phyloP scores from a whole-genome alignment of 176 grass and related monocot species.

The Triticum monococcum region DNA sequence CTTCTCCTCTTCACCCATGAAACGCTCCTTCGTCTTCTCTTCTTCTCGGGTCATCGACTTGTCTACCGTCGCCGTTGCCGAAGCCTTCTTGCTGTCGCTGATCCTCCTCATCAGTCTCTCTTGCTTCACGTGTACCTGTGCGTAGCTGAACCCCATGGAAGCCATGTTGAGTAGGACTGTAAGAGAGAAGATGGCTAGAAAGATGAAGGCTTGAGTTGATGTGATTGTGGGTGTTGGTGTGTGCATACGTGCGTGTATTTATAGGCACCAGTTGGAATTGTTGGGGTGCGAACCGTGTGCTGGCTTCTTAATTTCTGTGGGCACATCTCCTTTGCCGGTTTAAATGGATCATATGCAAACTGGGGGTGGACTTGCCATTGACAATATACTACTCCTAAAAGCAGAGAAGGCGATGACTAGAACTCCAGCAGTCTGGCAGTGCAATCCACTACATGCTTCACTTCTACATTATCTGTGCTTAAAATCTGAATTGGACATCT shows the following conservation, averaged over 20 bases:
- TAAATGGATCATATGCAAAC: no score
- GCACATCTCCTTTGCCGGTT: neutral
- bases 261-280: neutral
- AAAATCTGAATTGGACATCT: neutral
- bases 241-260: slow-evolving; percentile 16
- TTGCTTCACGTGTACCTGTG: slow-evolving; percentile 35
- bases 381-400: no score
- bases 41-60: neutral
- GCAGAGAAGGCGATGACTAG: neutral
- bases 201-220: neutral
- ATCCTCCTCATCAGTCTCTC: slow-evolving; percentile 15
- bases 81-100: neutral
- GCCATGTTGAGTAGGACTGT: slow-evolving; percentile 5
- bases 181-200: neutral
- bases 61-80: neutral
- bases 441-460: neutral
- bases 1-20: no score
- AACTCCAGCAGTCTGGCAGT: neutral
- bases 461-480: neutral
- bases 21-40: neutral
- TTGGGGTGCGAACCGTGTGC: slow-evolving; percentile 5
- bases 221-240: neutral
- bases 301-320: neutral
- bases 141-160: slow-evolving; percentile 43
- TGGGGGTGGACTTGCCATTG: no score